Evolutionary conservation across 2,329 filamentous ascomycete species (phyloP), one percentile per base, ranked within the genome.

Genomic region (Colletotrichum sidae): DNA sequence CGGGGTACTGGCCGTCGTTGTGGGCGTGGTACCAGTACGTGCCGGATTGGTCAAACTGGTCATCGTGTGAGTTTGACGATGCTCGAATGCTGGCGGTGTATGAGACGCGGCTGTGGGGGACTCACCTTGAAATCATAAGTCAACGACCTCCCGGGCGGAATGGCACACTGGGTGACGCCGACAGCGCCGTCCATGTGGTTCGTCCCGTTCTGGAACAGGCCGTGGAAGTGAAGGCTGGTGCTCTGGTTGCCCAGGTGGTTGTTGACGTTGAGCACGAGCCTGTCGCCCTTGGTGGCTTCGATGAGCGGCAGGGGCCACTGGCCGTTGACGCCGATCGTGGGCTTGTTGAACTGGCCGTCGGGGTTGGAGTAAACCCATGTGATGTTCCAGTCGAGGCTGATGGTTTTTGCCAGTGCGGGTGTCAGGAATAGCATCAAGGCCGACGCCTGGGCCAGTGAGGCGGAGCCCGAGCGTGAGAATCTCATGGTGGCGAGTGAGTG

Each of bases 241-340:
- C 78, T 81, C 69, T 84, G 78, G 63, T 87, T 86, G 15, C 81
- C 83, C 2, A 87, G 76, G 44, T 75, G 71, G 69, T 87, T 87
- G 58, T 79, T 69, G 65, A 86, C 75, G 68, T 83, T 83, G 47
- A 86, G 76, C 10, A 84, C 73, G 42, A 86, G 68, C 13, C 75
- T 78, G 66, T 89, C 86, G 55, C 86, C 86, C 65, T 83, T 80
- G 57, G 79, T 81, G 8, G 84, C 86, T 58, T 83, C 80, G 49
- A 90, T 85, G 11, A 79, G 73, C 1, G 90, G 90, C 34, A 88
- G 82, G 3, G 90, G 89, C 86, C 89, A 90, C 73, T 86, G 74
- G 11, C 83, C 82, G 71, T 92, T 92, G 72, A 92, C 86, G 10
- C 87, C 88, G 71, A 92, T 88, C 2, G 86, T 83, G 37, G 86